These are phyloP conservation scores for Russula sp. DNA, from an alignment of 768 basidiomycete genomes.

Conservation along the genomic window DNA sequence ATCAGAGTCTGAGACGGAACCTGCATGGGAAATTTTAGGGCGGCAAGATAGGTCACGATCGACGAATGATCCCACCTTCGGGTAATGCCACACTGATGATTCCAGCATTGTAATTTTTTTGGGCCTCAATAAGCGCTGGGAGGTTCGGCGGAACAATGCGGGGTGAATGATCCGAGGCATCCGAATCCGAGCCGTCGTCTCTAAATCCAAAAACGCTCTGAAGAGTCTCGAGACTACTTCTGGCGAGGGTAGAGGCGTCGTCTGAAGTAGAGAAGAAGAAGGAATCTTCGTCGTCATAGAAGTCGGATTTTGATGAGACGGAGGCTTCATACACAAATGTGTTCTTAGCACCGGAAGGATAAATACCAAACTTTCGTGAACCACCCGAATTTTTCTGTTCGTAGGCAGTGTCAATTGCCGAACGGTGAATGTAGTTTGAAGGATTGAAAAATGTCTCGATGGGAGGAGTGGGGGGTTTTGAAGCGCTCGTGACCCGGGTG, in stretches of 20 bases:
- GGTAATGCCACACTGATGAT: slow-evolving; percentile 21
- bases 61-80: slow-evolving; percentile 11
- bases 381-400: slow-evolving; percentile 19
- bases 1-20: slow-evolving; percentile 24
- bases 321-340: slow-evolving; percentile 23
- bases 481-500: slow-evolving; percentile 4
- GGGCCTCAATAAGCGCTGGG: slow-evolving; percentile 23
- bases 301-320: slow-evolving; percentile 23
- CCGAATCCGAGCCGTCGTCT: slow-evolving; percentile 2
- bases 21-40: background rate
- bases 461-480: slow-evolving; percentile 14
- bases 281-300: slow-evolving; percentile 22
- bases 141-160: slow-evolving; percentile 20
- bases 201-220: slow-evolving; percentile 10
- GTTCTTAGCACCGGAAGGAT: slow-evolving; percentile 20
- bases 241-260: slow-evolving; percentile 19
- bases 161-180: slow-evolving; percentile 14
- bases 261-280: slow-evolving; percentile 21
- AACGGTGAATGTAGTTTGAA: slow-evolving; percentile 17
- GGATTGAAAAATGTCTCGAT: slow-evolving; percentile 17
- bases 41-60: background rate
- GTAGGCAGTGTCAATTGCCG: slow-evolving; percentile 16
- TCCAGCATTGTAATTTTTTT: slow-evolving; percentile 16
- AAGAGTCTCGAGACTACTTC: slow-evolving; percentile 23
- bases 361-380: slow-evolving; percentile 20